phyloP scores from a whole-genome alignment of 306 rosid genomes.

The Mucuna pruriens region DNA sequence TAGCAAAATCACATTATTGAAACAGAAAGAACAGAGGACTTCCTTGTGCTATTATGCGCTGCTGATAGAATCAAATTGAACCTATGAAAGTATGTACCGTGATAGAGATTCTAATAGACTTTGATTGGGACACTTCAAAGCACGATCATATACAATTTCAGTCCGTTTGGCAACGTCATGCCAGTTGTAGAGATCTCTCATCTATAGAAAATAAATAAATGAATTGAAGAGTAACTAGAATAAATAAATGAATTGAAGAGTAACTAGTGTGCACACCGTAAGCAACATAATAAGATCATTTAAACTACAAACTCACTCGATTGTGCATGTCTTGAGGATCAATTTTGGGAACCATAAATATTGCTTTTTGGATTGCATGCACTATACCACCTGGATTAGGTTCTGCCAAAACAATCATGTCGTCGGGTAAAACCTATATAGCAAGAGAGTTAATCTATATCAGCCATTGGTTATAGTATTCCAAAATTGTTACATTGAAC shows the following conservation, averaged over 20 bases:
- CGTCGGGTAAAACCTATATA: conserved; percentile 81
- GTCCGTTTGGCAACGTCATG: conserved; percentile 84
- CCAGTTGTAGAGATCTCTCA: conserved; percentile 81
- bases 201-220: conserved; percentile 39
- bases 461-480: not conserved
- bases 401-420: conserved; percentile 81
- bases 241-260: not conserved
- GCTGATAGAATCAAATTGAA: not conserved
- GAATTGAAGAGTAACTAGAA: not conserved
- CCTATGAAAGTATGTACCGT: conserved; percentile 49
- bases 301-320: conserved; percentile 59
- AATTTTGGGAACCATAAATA: conserved; percentile 65
- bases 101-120: conserved; percentile 65
- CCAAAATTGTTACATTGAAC: not conserved
- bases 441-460: conserved; percentile 24
- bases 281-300: conserved; percentile 19
- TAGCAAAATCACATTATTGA: conserved; percentile 18
- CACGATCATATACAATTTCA: conserved; percentile 77
- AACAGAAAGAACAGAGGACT: not conserved
- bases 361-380: conserved; percentile 70
- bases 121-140: conserved; percentile 61
- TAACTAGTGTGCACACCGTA: conserved; percentile 19
- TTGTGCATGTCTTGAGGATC: conserved; percentile 79
- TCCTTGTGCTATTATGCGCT: not conserved
- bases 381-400: conserved; percentile 82